These are phyloP conservation scores for Fusarium humuli DNA, from an alignment of 2,329 filamentous ascomycete species.

Conservation along the genomic window DNA sequence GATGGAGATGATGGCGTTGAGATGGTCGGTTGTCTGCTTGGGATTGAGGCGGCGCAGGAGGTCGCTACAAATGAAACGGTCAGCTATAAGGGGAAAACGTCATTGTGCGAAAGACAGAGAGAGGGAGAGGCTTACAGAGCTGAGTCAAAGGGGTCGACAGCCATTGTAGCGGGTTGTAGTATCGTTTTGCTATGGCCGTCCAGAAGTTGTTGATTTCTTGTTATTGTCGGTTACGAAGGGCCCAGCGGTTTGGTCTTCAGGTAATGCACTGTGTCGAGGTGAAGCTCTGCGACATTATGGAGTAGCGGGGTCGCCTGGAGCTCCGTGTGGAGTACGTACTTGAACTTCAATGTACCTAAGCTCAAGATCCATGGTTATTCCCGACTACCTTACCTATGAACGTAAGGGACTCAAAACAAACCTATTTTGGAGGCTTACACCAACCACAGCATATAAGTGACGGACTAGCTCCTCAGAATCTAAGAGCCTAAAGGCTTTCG, in stretches of 20 bases:
- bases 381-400: background rate
- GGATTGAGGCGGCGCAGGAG: slow-evolving; percentile 98
- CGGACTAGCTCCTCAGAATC: background rate
- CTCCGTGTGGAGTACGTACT: slow-evolving; percentile 36
- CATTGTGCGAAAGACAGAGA: background rate
- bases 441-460: background rate
- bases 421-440: background rate
- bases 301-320: slow-evolving; percentile 44
- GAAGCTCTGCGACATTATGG: slow-evolving; percentile 40
- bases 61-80: slow-evolving; percentile 70
- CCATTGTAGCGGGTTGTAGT: slow-evolving; percentile 51
- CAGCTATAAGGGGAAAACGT: slow-evolving; percentile 20
- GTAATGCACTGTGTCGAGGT: slow-evolving; percentile 17
- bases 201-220: background rate
- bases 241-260: slow-evolving; percentile 6
- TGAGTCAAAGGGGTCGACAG: slow-evolving; percentile 77
- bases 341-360: slow-evolving; percentile 10
- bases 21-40: slow-evolving; percentile 88
- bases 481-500: background rate
- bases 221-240: slow-evolving; percentile 2
- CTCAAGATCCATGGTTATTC: slow-evolving; percentile 9
- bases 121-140: slow-evolving; percentile 70
- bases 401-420: background rate
- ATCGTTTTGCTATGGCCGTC: background rate
- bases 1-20: slow-evolving; percentile 87